Base-by-base conservation (phyloP, 352 stramenopile species). In the Globisporangium abappressorium region DNA sequence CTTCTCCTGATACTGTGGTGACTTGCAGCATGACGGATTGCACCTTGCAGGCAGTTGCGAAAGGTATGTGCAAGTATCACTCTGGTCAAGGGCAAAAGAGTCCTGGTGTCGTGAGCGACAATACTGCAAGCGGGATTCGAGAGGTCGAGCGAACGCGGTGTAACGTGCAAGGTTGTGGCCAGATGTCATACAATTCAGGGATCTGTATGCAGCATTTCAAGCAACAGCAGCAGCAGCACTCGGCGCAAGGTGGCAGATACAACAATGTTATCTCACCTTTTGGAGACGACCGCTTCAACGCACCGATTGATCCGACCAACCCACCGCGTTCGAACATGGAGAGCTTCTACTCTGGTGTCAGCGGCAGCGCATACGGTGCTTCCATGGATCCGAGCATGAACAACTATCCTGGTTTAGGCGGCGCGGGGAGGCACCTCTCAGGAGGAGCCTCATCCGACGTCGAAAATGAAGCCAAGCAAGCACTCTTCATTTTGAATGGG, bases 151-250 rank as follows among this genome's bases (percentile, higher is more conserved):
- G 68, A 43, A 81, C 71, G 49, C 66, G 54, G 6, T 86, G 73
- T 53, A 53, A 57, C 11, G 60, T 77, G 58, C 20, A 69, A 33
- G 78, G 75, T 5, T 91, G 84, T 62, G 63, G 49, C 12, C 82
- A 85, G 56, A 30, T 76, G 28, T 77, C 77, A 54, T 89, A 89
- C 49, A 59, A 75, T 22, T 78, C 70, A 0, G 82, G 82, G 6
- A 58, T 91, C 20, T 91, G 82, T 67, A 62, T 79, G 28, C 70
- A 85, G 41, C 81, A 92, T 62, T 62, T 69, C 7, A 85, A 79
- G 59, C 72, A 87, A 57, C 70, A 75, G 26, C 77, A 60, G 38
- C 38, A 49, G 34, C 65, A 68, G 2, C 71, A 81, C 28, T 43
- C 70, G n/a, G 62, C 59, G 60, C 20, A 51, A 26, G 65, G 9